Evolutionary conservation across 345 rosid species (phyloP).

Genomic region (Heritiera fomes): DNA sequence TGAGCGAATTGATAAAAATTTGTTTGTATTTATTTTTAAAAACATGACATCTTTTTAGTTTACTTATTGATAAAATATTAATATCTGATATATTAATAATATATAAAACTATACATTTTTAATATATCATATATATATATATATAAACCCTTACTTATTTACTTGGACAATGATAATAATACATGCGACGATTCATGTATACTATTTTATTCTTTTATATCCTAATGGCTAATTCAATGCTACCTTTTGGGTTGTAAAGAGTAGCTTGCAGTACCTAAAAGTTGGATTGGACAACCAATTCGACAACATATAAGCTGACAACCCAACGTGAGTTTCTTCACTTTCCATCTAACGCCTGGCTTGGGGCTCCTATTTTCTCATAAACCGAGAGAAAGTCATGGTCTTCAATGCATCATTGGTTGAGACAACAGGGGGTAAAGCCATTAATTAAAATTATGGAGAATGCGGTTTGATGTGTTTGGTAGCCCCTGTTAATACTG

Average conservation of each 20-base stretch:
- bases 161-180: no score
- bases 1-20: no score
- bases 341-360: conserved; percentile 21
- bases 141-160: no score
- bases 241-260: conserved; percentile 7
- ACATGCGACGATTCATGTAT: neutral
- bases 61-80: no score
- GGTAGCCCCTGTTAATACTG: neutral
- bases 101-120: no score
- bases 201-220: no score
- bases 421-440: conserved; percentile 2
- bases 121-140: no score
- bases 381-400: neutral
- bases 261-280: neutral
- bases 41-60: no score
- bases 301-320: conserved; percentile 18
- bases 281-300: neutral
- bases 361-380: neutral
- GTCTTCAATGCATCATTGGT: neutral
- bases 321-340: conserved; percentile 17
- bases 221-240: no score
- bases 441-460: neutral
- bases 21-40: no score
- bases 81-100: no score
- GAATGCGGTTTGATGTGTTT: neutral